Evolutionary conservation across 371 early-diverging fungal genomes (phyloP), one percentile per base, ranked within the genome.

Genomic region (Phascolomyces articulosus): DNA sequence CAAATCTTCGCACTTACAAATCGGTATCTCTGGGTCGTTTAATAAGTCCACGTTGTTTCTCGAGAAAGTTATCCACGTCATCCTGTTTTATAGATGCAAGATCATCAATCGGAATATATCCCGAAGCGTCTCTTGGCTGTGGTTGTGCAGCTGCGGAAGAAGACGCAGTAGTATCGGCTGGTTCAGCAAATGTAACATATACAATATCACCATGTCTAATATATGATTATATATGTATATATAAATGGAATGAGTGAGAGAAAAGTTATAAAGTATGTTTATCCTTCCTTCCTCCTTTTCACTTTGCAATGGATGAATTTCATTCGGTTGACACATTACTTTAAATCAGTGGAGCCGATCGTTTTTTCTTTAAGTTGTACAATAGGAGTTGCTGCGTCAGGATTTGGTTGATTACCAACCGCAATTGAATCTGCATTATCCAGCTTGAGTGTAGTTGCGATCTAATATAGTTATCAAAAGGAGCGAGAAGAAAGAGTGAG

Each of bases 41-140:
- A 65, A 98, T 96, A 23, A 91, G 78, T 9, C 98, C 99, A 44
- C 85, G 82, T 63, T 91, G 86, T 60, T 90, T 91, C 54, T 94
- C 95, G 26, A 98, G 77, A 64, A 79, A 75, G 56, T 88, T 85
- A 70, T 98, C 98, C 2, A 97, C 88, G 2, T 86, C 74, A 57
- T 94, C 91, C 75, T 93, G 92, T 61, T 82, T 69, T 2, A 91
- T 80, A 44, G 66, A 29, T 53, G 60, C 29, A 64, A 63, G 28
- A 55, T 53, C 60, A 31, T 67, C 60, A 18, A 64, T 44, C 58
- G 57, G 56, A 58, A 61, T 34, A 66, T 55, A 40, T 48, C 51
- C 72, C 26, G 75, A 66, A 3, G 77, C 44, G 21, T 58, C 58
- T 2, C n/a, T 38, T 11, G 34, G 29, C 29, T 48, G 44, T 40